Evolutionary conservation across 371 early-diverging fungal species (phyloP).

Genomic region (Mortierella sp.): DNA sequence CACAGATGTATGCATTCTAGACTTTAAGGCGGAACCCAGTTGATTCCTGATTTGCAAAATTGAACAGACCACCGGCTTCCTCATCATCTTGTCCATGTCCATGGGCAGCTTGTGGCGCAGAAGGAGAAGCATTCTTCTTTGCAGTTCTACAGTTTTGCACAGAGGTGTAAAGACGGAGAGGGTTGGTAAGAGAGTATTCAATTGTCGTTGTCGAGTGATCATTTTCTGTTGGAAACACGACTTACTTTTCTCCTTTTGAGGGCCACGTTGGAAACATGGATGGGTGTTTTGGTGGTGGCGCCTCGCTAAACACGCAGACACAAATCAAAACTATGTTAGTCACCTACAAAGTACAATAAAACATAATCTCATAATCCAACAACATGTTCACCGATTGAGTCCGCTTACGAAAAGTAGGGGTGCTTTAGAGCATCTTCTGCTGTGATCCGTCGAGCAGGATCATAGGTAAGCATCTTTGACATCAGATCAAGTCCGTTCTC

Average conservation of each 20-base stretch:
- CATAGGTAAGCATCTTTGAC: conserved; percentile 84
- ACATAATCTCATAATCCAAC: no score
- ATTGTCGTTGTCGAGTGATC: background rate
- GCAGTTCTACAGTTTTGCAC: conserved; percentile 38
- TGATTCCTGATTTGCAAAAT: conserved; percentile 70
- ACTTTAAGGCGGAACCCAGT: conserved; percentile 69
- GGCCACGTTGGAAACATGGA: conserved; percentile 97
- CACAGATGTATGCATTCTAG: conserved; percentile 1
- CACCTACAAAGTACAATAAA: background rate
- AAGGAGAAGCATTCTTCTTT: conserved; percentile 71
- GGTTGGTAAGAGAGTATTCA: background rate
- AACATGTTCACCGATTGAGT: no score
- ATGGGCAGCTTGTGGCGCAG: conserved; percentile 75
- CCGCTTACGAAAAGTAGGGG: conserved; percentile 83
- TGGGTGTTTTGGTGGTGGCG: conserved; percentile 93
- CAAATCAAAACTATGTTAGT: conserved; percentile 2
- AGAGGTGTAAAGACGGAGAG: background rate
- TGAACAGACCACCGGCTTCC: conserved; percentile 62
- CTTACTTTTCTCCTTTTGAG: conserved; percentile 74
- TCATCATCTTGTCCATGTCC: conserved; percentile 62
- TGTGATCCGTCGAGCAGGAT: conserved; percentile 90
- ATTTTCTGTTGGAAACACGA: conserved; percentile 17
- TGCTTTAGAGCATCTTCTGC: conserved; percentile 88
- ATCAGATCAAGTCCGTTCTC: conserved; percentile 88
- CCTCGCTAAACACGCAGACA: conserved; percentile 67